Conservation (phyloP, 192 early-diverging fungal genomes). For the Backusella macrospora region DNA sequence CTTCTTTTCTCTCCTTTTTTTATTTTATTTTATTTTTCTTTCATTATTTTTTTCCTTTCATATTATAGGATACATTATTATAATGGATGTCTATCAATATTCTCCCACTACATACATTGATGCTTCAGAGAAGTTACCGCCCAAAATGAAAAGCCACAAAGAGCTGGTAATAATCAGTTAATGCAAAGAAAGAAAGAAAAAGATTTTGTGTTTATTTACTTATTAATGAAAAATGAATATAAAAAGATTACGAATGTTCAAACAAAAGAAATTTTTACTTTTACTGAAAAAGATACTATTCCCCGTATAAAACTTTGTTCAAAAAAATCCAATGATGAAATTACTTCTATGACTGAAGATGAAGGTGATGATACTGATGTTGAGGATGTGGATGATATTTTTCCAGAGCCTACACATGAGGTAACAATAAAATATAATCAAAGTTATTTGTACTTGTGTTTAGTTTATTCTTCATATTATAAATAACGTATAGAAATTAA, state of each 20-base stretch:
- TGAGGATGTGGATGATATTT: slow-evolving; percentile 18
- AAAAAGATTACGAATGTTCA: neutral
- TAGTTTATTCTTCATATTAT: neutral
- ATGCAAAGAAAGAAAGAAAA: neutral
- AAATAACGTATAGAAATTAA: slow-evolving; percentile 2
- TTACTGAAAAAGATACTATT: neutral
- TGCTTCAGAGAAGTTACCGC: neutral
- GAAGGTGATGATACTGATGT: slow-evolving; percentile 18
- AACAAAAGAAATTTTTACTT: neutral
- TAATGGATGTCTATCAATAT: slow-evolving; percentile 11
- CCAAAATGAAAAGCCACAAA: neutral
- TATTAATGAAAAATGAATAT: neutral
- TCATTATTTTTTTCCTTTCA: neutral
- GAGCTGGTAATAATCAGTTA: neutral
- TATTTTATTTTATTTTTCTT: neutral
- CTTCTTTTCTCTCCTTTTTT: neutral
- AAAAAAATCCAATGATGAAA: slow-evolving; percentile 16
- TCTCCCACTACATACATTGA: neutral
- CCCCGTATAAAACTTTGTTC: neutral
- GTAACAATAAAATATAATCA: neutral
- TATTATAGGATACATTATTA: neutral
- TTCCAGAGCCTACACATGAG: slow-evolving; percentile 7
- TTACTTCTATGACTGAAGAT: slow-evolving; percentile 18
- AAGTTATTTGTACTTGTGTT: neutral
- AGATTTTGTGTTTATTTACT: neutral